Conservation (phyloP, 371 early-diverging fungal genomes). For the Mucor sp. region DNA sequence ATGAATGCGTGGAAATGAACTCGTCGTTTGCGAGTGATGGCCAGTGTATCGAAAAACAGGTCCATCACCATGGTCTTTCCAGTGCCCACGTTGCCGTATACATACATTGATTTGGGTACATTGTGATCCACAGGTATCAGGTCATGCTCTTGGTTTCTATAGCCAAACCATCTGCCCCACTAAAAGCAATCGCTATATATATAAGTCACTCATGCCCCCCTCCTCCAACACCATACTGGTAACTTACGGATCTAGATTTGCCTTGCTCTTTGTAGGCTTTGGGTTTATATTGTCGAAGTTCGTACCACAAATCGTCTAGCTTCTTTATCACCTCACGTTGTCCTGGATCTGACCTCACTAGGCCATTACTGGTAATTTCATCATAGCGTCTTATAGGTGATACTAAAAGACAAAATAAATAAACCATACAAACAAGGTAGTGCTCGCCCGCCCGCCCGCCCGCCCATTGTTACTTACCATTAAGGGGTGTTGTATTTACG, state of each 20-base stretch:
- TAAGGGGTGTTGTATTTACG: not conserved
- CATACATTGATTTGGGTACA: constrained; percentile 69
- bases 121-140: not conserved
- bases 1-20: constrained; percentile 97
- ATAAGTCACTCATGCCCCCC: not conserved
- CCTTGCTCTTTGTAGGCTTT: constrained; percentile 4
- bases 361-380: constrained; percentile 18
- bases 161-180: constrained; percentile 26
- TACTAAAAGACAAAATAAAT: constrained; percentile 6
- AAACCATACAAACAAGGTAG: not conserved
- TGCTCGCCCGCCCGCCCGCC: too few relatives aligned
- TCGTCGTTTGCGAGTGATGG: constrained; percentile 74
- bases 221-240: not conserved
- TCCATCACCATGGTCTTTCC: constrained; percentile 99
- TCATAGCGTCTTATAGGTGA: constrained; percentile 27
- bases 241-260: constrained; percentile 20
- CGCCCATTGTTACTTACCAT: constrained; percentile 6
- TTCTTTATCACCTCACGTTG: constrained; percentile 24
- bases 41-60: constrained; percentile 80
- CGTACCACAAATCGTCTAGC: constrained; percentile 25
- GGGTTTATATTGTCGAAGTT: constrained; percentile 19
- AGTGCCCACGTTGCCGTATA: constrained; percentile 84
- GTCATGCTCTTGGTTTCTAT: constrained; percentile 7
- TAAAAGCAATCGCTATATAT: not conserved
- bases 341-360: constrained; percentile 19